Evolutionary conservation across 2,329 filamentous ascomycete genomes (phyloP), one percentile per base, ranked within the genome.

Genomic region (Trichoderma hamatum): DNA sequence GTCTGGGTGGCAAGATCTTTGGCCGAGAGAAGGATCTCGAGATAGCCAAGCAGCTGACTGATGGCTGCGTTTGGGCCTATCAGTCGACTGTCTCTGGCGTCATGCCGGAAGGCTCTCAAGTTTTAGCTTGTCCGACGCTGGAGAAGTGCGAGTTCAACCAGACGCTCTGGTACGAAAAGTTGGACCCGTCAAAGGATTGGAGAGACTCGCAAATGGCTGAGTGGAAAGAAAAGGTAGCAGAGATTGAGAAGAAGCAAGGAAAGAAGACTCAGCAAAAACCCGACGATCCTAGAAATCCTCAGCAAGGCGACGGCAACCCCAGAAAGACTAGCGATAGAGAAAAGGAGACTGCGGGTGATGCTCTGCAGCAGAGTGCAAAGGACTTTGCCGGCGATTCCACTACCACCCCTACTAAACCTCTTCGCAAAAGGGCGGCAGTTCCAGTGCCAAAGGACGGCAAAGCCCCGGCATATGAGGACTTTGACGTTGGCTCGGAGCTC

Each of bases 51-150:
- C 86, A 85, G 74, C 84, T 92, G n/a, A 84, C 89, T 0, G 88
- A 90, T 68, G 89, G 89, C 13, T 92, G 90, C 72, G 88, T 89
- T 4, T 92, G 89, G 90, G 88, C 89, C 11, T 92, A 92, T 75
- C 84, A 86, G 71, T 80, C 81, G 30, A 90, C 85, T 39, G 78
- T 82, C 0, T 84, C 83, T 1, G 89, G 89, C 19, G 84, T 92
- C 69, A 91, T 92, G 89, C 87, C 89, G 3, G 90, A 92, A 76
- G 77, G 73, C 2, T 82, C 76, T 16, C 71, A 74, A 24, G 70
- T 82, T 16, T 64, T 80, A 16, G 82, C 86, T 2, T 92, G 89
- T 73, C 78, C 78, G 32, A 76, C 71, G 2, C 72, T 73, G 16
- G 80, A 81, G 46, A 80, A 78, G 69, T 90, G 88, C 74, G 78